phyloP scores from a whole-genome alignment of 78 protist genomes.

The Protostelium mycophagum region DNA sequence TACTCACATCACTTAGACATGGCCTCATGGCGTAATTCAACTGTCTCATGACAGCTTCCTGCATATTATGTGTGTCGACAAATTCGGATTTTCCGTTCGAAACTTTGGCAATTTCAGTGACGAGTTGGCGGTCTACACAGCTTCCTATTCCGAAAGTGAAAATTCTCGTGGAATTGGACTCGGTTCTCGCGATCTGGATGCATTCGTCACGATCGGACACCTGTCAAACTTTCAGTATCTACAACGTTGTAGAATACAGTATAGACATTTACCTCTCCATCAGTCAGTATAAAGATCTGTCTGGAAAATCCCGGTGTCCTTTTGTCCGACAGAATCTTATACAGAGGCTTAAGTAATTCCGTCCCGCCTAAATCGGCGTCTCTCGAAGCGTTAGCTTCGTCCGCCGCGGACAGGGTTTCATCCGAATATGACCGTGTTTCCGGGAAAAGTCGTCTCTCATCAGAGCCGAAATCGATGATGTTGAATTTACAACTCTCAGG shows the following conservation, averaged over 20 bases:
- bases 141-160: conserved; percentile 55
- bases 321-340: conserved; percentile 7
- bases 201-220: conserved; percentile 16
- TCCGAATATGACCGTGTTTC: conserved; percentile 12
- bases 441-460: not conserved
- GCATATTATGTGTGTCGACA: conserved; percentile 5
- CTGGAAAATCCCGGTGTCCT: conserved; percentile 28
- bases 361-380: conserved; percentile 61
- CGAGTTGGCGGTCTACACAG: conserved; percentile 33
- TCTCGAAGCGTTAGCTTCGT: not conserved
- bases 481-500: conserved; percentile 42
- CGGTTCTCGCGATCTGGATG: conserved; percentile 37
- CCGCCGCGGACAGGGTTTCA: conserved; percentile 20
- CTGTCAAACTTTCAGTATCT: not conserved
- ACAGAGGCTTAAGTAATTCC: conserved; percentile 19
- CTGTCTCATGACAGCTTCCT: conserved; percentile 36
- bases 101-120: conserved; percentile 30
- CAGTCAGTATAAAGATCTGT: conserved; percentile 57
- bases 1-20: conserved; percentile 3
- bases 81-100: conserved; percentile 49
- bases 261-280: conserved; percentile 29
- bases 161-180: conserved; percentile 31
- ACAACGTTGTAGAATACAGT: not conserved
- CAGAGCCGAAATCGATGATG: conserved; percentile 34
- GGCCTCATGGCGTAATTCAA: conserved; percentile 39